Conservation (phyloP, 2,329 filamentous ascomycete species). For the Neobulgaria alba region DNA sequence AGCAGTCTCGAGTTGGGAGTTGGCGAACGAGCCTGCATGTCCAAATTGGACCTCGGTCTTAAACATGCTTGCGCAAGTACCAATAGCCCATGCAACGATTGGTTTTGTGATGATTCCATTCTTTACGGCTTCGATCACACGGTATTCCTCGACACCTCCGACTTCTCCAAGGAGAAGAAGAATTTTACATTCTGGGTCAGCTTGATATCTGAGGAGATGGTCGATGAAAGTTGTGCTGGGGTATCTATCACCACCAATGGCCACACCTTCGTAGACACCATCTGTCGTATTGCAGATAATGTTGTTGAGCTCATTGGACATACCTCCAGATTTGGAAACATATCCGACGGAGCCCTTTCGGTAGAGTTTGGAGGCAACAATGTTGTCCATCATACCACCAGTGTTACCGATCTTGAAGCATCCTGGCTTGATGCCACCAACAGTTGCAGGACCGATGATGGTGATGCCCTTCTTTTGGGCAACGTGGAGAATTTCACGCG, state of each 20-base stretch:
- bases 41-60: slow-evolving; percentile 99
- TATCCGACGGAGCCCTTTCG: slow-evolving; percentile 98
- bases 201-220: slow-evolving; percentile 92
- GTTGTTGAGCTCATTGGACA: slow-evolving; percentile 99
- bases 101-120: slow-evolving; percentile 92
- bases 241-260: slow-evolving; percentile 98
- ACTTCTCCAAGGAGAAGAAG: slow-evolving; percentile 94
- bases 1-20: slow-evolving; percentile 97
- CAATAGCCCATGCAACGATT: slow-evolving; percentile 98
- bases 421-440: slow-evolving; percentile 98
- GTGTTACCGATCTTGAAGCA: slow-evolving; percentile 99
- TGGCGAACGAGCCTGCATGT: slow-evolving; percentile 96
- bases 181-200: slow-evolving; percentile 96
- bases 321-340: slow-evolving; percentile 99
- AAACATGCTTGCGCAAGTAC: slow-evolving; percentile 99
- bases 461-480: slow-evolving; percentile 98
- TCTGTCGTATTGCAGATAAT: slow-evolving; percentile 94
- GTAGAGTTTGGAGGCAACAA: slow-evolving; percentile 99
- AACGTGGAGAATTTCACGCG: slow-evolving; percentile 93
- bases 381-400: slow-evolving; percentile 99
- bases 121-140: slow-evolving; percentile 97
- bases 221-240: slow-evolving; percentile 99
- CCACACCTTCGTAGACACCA: slow-evolving; percentile 97
- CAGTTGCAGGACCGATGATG: slow-evolving; percentile 96
- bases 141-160: slow-evolving; percentile 98